These are phyloP conservation scores for Magnusiomyces suaveolens DNA, from an alignment of 1,139 yeast species.

Conservation along the genomic window DNA sequence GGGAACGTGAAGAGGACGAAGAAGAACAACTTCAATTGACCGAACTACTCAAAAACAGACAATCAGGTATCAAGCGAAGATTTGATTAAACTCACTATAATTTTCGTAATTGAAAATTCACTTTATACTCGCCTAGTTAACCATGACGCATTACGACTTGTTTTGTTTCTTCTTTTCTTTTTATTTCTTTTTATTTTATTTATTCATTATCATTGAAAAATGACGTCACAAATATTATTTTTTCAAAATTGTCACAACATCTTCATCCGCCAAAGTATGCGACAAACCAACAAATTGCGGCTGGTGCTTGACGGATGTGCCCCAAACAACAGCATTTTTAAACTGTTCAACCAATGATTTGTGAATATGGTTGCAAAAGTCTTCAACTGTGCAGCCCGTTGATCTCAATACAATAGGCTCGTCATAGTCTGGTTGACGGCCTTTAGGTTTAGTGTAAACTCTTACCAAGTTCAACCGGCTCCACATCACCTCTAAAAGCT, in stretches of 20 bases:
- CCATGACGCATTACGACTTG: too few species aligned
- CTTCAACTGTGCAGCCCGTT: constrained; percentile 79
- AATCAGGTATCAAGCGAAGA: background rate
- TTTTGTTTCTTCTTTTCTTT: too few species aligned
- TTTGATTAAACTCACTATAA: too few species aligned
- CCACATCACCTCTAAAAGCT: constrained; percentile 92
- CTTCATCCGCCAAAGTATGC: constrained; percentile 84
- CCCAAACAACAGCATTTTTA: constrained; percentile 83
- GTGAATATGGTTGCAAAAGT: constrained; percentile 94
- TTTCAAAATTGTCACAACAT: constrained; percentile 89
- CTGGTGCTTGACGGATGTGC: constrained; percentile 90
- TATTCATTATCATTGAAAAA: background rate
- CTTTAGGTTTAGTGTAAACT: constrained; percentile 96
- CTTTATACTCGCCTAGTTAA: too few species aligned
- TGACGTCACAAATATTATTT: constrained; percentile 35
- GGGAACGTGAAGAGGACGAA: background rate
- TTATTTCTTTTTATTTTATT: too few species aligned
- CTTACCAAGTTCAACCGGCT: constrained; percentile 77
- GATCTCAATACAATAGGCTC: constrained; percentile 89
- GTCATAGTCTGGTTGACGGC: constrained; percentile 80
- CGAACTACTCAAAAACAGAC: background rate
- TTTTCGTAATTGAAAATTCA: too few species aligned
- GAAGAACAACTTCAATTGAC: background rate
- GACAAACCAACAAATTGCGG: constrained; percentile 91
- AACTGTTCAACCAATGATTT: constrained; percentile 88